A percentile compares a stretch with the other conserved stretches of the same genome.
Conservation (phyloP, 2,329 filamentous ascomycete species). For the Stagonosporopsis vannaccii region DNA sequence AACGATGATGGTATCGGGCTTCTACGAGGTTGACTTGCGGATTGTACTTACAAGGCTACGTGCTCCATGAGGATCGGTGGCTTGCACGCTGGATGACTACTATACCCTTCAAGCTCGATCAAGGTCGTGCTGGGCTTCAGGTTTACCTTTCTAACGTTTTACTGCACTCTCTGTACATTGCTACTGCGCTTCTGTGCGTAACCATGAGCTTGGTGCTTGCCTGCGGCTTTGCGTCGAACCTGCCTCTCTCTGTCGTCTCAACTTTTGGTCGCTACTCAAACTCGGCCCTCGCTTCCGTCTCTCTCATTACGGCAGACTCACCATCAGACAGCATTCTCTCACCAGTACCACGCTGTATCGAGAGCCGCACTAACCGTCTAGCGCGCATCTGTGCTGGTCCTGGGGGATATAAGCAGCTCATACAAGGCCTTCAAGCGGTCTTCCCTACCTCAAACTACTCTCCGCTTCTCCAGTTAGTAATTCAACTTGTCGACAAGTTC, state of each 20-base stretch:
- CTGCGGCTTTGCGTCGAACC: background rate
- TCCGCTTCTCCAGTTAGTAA: constrained; percentile 5
- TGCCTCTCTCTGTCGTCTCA: constrained; percentile 2
- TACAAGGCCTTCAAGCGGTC: constrained; percentile 16
- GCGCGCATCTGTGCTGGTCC: background rate
- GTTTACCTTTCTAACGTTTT: background rate
- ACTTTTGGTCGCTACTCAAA: background rate
- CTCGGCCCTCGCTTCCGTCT: background rate
- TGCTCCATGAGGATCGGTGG: background rate
- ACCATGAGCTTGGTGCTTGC: background rate
- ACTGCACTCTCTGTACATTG: background rate
- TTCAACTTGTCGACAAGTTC: constrained; percentile 7
- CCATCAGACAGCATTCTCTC: background rate
- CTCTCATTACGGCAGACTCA: background rate
- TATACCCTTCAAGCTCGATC: too few species aligned
- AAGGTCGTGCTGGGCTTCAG: too few species aligned
- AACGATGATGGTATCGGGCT: background rate
- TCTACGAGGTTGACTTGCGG: background rate
- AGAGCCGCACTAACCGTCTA: background rate
- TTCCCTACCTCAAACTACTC: constrained; percentile 24
- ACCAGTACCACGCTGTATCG: background rate
- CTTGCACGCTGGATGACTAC: background rate
- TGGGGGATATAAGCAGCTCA: constrained; percentile 25
- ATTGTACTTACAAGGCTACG: background rate
- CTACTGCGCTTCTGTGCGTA: background rate